Evolutionary conservation across 805 yeast species (phyloP).

Genomic region (Yarrowia sp.): DNA sequence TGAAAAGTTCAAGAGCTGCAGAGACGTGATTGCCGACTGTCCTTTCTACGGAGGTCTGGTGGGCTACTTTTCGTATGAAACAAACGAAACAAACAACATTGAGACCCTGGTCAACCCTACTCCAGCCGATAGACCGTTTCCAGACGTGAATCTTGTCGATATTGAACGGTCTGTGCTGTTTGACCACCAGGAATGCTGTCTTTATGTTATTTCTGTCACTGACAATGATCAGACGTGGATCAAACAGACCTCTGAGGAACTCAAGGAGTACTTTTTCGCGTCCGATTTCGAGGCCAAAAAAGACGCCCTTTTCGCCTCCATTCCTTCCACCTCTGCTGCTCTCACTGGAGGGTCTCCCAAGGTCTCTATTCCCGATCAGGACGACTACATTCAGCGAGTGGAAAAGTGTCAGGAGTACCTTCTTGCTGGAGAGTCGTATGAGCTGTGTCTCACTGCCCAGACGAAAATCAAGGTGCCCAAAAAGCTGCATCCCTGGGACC

Average conservation of each 20-base stretch:
- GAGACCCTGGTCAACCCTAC: slow-evolving; percentile 42
- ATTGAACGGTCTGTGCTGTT: slow-evolving; percentile 61
- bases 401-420: slow-evolving; percentile 62
- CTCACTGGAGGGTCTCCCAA: slow-evolving; percentile 25
- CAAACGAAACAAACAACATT: slow-evolving; percentile 30
- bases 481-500: slow-evolving; percentile 62
- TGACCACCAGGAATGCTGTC: slow-evolving; percentile 46
- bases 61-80: slow-evolving; percentile 86
- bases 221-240: slow-evolving; percentile 38
- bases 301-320: background rate
- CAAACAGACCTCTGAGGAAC: slow-evolving; percentile 6
- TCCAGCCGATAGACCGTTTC: slow-evolving; percentile 30
- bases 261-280: slow-evolving; percentile 2
- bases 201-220: slow-evolving; percentile 53
- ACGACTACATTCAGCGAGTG: slow-evolving; percentile 54
- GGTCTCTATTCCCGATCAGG: slow-evolving; percentile 48
- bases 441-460: slow-evolving; percentile 80
- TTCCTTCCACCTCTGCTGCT: slow-evolving; percentile 8
- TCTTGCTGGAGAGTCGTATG: slow-evolving; percentile 85
- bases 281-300: background rate
- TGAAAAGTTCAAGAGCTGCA: slow-evolving; percentile 31
- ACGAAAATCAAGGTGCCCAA: slow-evolving; percentile 55
- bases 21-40: slow-evolving; percentile 33
- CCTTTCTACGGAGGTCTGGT: slow-evolving; percentile 82
- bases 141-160: slow-evolving; percentile 73